Evolutionary conservation across 2,329 filamentous ascomycete species (phyloP), one percentile per base, ranked within the genome.

Genomic region (Aspergillus quadrilineatus): DNA sequence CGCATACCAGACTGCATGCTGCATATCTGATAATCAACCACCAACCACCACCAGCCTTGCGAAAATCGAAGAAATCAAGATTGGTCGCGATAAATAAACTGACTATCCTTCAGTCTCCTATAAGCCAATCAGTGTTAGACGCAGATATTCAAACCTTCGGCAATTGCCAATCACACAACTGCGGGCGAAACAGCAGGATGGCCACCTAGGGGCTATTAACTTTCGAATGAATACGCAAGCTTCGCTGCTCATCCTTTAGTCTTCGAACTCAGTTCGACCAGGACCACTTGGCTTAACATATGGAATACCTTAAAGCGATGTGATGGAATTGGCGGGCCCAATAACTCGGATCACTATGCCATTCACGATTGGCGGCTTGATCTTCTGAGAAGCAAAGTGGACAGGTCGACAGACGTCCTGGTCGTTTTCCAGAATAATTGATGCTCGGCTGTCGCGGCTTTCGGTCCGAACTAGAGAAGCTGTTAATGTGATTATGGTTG

Each of bases 371-470:
- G 34, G 14, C 10, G 8, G 4, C 32, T 14, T 17, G 17, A 10
- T 3, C 12, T 22, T 9, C 4, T 26, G 37, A 15, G 26, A 28
- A 15, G 10, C 4, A 9, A 41, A 17, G 15, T 41, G n/a, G n/a
- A 22, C 14, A 42, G n/a, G 12, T 36, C 8, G 37, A 14, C 9
- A 15, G 6, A 6, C 37, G 6, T 42, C 10, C 7, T 42, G 39
- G n/a, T n/a, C 4, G 41, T 14, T 17, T 14, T 22, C 17, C 22
- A 17, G 34, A 44, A 36, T 15, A 32, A 34, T 49, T 22, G 37
- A 17, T 48, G 53, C 34, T 50, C 53, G 43, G 36, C 29, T 56
- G 34, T 34, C 53, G 53, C 53, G 53, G 53, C 30, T 14, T 50
- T 44, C 46, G 28, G 45, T 15, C 52, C 17, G 26, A 29, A 42